phyloP scores from a whole-genome alignment of 1,139 yeast species.

The Lodderomyces jiufengensis region DNA sequence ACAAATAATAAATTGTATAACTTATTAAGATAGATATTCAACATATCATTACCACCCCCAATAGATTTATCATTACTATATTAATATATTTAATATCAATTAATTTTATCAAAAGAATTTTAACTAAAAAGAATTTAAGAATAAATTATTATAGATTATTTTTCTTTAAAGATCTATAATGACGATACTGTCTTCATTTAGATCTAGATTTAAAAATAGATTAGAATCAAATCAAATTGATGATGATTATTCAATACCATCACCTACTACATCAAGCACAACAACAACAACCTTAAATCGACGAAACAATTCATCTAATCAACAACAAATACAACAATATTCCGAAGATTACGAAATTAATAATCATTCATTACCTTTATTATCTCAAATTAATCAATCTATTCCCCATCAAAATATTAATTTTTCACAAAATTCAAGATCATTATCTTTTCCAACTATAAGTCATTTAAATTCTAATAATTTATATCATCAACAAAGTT shows the following conservation, averaged over 20 bases:
- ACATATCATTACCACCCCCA: no score
- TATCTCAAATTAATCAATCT: constrained; percentile 42
- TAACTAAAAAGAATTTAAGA: no score
- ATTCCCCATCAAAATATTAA: constrained; percentile 20
- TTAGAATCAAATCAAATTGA: constrained; percentile 36
- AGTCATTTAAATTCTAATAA: constrained; percentile 8
- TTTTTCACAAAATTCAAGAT: no score
- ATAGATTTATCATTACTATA: no score
- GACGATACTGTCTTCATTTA: constrained; percentile 19
- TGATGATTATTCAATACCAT: constrained; percentile 30
- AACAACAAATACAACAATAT: constrained; percentile 2
- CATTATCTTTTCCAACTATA: background rate
- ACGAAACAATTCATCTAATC: background rate
- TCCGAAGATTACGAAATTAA: constrained; percentile 16
- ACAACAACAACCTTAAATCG: background rate
- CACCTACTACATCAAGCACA: background rate
- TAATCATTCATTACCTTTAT: constrained; percentile 16
- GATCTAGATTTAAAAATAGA: constrained; percentile 27
- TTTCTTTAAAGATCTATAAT: no score
- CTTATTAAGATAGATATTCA: no score
- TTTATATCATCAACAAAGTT: constrained; percentile 5
- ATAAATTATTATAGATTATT: no score
- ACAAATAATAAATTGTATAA: no score
- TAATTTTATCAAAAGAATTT: no score
- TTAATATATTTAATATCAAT: no score